A percentile compares a stretch with the other conserved stretches of the same genome.
These are phyloP conservation scores for Lachnellula hyalina DNA, from an alignment of 2,329 filamentous ascomycete genomes.

Conservation along the genomic window DNA sequence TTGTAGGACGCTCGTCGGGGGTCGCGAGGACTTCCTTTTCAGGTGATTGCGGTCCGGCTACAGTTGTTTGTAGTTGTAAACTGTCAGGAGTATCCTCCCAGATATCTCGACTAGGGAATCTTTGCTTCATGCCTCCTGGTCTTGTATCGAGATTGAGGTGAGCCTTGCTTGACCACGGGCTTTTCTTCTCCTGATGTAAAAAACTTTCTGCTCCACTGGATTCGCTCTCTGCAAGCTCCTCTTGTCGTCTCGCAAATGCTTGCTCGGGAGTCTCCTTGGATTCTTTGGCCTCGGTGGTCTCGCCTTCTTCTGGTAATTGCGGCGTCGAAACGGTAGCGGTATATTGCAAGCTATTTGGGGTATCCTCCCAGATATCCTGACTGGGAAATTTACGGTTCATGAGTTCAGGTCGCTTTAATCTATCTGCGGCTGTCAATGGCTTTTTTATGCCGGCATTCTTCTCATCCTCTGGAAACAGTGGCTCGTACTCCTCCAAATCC, in stretches of 20 bases:
- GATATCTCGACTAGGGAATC: slow-evolving; percentile 87
- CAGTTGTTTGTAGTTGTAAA: slow-evolving; percentile 65
- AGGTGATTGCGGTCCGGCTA: slow-evolving; percentile 50
- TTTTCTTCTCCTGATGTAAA: slow-evolving; percentile 47
- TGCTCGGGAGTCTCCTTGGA: slow-evolving; percentile 50
- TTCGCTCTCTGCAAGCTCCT: slow-evolving; percentile 58
- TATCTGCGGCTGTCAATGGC: slow-evolving; percentile 46
- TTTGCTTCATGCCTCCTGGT: slow-evolving; percentile 53
- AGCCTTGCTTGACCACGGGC: slow-evolving; percentile 44
- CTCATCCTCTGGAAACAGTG: slow-evolving; percentile 79
- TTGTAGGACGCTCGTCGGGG: slow-evolving; percentile 34
- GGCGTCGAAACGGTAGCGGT: slow-evolving; percentile 81
- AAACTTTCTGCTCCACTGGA: slow-evolving; percentile 43
- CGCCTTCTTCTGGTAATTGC: slow-evolving; percentile 48
- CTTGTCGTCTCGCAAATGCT: slow-evolving; percentile 61
- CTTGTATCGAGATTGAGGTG: slow-evolving; percentile 49
- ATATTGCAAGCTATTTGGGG: slow-evolving; percentile 75
- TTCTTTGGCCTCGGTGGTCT: slow-evolving; percentile 9
- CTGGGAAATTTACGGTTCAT: slow-evolving; percentile 77
- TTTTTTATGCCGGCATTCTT: slow-evolving; percentile 44
- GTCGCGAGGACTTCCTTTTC: slow-evolving; percentile 36
- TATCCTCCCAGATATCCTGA: slow-evolving; percentile 96
- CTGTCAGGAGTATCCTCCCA: slow-evolving; percentile 94
- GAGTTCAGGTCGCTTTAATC: slow-evolving; percentile 48
- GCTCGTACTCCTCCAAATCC: slow-evolving; percentile 91